These are phyloP conservation scores for Salix purpurea DNA, from an alignment of 345 rosid species.

Conservation along the genomic window DNA sequence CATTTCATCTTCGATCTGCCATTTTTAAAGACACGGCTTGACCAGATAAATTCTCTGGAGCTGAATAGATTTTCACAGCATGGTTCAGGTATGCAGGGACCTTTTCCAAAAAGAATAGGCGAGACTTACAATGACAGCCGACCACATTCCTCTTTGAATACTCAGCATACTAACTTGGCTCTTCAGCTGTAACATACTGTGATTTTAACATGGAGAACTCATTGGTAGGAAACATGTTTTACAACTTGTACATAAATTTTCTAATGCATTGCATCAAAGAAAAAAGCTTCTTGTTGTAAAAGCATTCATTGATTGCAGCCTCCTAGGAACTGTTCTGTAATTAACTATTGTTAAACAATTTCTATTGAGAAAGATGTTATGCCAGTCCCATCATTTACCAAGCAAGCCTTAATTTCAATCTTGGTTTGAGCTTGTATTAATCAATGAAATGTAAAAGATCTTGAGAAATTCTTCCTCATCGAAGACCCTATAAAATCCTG, in stretches of 20 bases:
- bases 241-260: neutral
- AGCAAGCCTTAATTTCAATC: neutral
- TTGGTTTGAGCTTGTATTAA: neutral
- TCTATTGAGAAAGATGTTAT: neutral
- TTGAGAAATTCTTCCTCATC: neutral
- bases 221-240: too few relatives aligned
- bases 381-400: neutral
- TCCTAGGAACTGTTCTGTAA: neutral
- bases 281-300: neutral
- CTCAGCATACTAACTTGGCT: slow-evolving; percentile 17
- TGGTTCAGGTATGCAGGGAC: neutral
- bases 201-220: neutral
- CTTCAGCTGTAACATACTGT: slow-evolving; percentile 23
- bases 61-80: slow-evolving; percentile 6
- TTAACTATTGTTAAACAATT: neutral
- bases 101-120: slow-evolving; percentile 1
- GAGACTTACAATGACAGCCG: slow-evolving; percentile 13
- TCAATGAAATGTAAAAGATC: neutral
- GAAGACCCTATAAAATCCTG: neutral
- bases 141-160: slow-evolving; percentile 20
- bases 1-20: slow-evolving; percentile 38
- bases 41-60: slow-evolving; percentile 23
- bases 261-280: neutral
- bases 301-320: neutral
- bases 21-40: slow-evolving; percentile 32